Conservation (phyloP, 768 basidiomycete species). For the Gloeopeniophorella convolvens region DNA sequence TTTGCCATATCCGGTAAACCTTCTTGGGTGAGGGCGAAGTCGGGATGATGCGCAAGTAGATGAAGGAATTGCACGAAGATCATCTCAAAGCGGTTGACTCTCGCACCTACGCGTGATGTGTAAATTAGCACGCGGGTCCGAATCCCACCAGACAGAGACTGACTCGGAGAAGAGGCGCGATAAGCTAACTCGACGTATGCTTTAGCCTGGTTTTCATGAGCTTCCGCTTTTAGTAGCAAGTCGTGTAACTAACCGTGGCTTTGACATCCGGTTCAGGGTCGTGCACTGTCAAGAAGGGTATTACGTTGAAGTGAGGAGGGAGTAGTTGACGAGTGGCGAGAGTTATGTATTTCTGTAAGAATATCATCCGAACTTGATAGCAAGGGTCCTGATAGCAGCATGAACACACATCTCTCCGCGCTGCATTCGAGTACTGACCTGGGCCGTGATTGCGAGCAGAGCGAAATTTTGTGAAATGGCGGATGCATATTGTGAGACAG, state of each 20-base stretch:
- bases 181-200: slow-evolving; percentile 18
- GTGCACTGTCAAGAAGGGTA: slow-evolving; percentile 83
- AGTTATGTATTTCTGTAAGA: slow-evolving; percentile 67
- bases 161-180: slow-evolving; percentile 10
- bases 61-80: slow-evolving; percentile 84
- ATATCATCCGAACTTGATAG: slow-evolving; percentile 75
- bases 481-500: slow-evolving; percentile 49
- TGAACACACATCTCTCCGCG: not conserved
- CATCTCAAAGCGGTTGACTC: slow-evolving; percentile 68
- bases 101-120: slow-evolving; percentile 34
- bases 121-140: not conserved
- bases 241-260: slow-evolving; percentile 41
- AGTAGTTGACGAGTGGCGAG: slow-evolving; percentile 61
- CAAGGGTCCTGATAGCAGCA: slow-evolving; percentile 61
- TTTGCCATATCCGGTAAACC: slow-evolving; percentile 73
- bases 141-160: not conserved
- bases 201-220: slow-evolving; percentile 5
- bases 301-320: slow-evolving; percentile 66
- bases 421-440: slow-evolving; percentile 44
- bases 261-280: slow-evolving; percentile 87
- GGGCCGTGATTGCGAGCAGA: slow-evolving; percentile 62
- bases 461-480: slow-evolving; percentile 58
- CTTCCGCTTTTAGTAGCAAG: not conserved
- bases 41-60: slow-evolving; percentile 90
- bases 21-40: slow-evolving; percentile 65